Percentiles rank a stretch among this genome's conserved stretches.
Conservation (phyloP, 768 basidiomycete genomes). For the Leccinellum luteum region DNA sequence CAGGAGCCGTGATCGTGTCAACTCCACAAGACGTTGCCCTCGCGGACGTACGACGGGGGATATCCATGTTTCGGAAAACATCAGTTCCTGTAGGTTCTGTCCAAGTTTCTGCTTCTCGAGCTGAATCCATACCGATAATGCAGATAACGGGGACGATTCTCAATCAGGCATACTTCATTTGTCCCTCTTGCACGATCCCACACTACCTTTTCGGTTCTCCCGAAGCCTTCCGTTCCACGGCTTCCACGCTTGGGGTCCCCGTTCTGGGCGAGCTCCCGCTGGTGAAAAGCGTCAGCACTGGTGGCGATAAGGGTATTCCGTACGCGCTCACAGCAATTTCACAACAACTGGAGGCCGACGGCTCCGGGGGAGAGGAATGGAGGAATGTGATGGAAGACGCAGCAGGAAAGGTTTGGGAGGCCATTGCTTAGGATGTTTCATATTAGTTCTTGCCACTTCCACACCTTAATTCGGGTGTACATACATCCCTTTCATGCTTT, state of each 20-base stretch:
- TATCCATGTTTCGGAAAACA: conserved; percentile 89
- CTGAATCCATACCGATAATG: background rate
- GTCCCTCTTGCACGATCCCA: conserved; percentile 62
- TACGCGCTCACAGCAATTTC: conserved; percentile 35
- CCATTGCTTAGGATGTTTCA: conserved; percentile 8
- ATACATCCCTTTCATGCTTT: no score
- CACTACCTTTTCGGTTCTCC: conserved; percentile 74
- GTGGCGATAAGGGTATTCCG: conserved; percentile 69
- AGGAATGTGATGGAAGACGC: conserved; percentile 29
- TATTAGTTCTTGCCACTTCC: no score
- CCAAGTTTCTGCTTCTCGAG: background rate
- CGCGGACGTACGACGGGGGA: conserved; percentile 88
- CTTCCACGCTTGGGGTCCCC: conserved; percentile 52
- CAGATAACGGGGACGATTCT: conserved; percentile 86
- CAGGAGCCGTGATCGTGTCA: conserved; percentile 91
- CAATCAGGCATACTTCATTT: conserved; percentile 85
- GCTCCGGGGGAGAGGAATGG: conserved; percentile 32
- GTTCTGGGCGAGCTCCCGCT: conserved; percentile 83
- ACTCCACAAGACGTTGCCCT: conserved; percentile 95
- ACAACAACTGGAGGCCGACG: conserved; percentile 17
- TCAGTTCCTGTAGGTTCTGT: conserved; percentile 68
- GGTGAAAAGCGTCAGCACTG: conserved; percentile 66
- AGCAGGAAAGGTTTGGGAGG: conserved; percentile 32
- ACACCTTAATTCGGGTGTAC: no score
- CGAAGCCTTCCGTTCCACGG: conserved; percentile 56